These are phyloP conservation scores for Rubroshorea leprosula DNA, from an alignment of 345 rosid genomes.

Conservation along the genomic window DNA sequence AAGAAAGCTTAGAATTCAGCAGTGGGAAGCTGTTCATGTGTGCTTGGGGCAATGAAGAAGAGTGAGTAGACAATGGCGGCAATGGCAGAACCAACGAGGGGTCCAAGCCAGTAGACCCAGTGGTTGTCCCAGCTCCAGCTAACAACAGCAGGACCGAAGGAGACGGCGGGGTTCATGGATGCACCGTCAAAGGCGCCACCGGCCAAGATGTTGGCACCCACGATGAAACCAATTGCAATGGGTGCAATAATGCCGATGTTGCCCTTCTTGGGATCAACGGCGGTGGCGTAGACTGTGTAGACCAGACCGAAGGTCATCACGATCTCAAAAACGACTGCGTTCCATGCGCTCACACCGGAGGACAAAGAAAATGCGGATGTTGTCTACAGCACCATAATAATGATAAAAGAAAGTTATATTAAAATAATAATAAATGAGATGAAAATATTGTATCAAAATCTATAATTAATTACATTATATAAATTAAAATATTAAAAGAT, in stretches of 20 bases:
- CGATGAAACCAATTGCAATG: slow-evolving; percentile 79
- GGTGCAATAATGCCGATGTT: slow-evolving; percentile 78
- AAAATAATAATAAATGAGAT: too few species aligned
- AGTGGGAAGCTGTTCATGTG: slow-evolving; percentile 66
- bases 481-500: too few species aligned
- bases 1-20: slow-evolving; percentile 36
- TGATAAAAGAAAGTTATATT: too few species aligned
- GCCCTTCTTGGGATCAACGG: slow-evolving; percentile 88
- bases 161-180: slow-evolving; percentile 93
- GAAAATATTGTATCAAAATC: too few species aligned
- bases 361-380: slow-evolving; percentile 66
- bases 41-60: slow-evolving; percentile 45
- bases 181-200: slow-evolving; percentile 94
- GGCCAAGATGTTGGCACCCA: slow-evolving; percentile 86
- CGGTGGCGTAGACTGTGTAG: slow-evolving; percentile 86
- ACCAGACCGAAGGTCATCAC: slow-evolving; percentile 95
- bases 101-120: slow-evolving; percentile 97
- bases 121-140: slow-evolving; percentile 93
- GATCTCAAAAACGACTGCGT: slow-evolving; percentile 79
- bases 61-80: slow-evolving; percentile 63
- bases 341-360: slow-evolving; percentile 59
- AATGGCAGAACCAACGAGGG: slow-evolving; percentile 63
- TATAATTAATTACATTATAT: too few species aligned
- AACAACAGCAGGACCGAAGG: slow-evolving; percentile 91
- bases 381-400: slow-evolving; percentile 28